Evolutionary conservation across 164 flowering plant species (phyloP).

Genomic region (Vitis cinerea): DNA sequence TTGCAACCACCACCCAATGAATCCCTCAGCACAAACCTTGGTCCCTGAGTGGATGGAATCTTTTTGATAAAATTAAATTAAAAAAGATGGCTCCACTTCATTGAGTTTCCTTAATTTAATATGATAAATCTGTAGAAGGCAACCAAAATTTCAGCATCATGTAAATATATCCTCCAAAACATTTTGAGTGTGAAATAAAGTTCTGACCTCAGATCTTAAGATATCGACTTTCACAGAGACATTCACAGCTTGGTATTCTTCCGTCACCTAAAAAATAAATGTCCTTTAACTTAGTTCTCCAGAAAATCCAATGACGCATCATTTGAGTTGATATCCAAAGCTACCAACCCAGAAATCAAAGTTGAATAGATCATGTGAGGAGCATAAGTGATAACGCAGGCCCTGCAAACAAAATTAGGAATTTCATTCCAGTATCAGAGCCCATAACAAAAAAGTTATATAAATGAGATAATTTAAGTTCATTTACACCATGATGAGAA

Average conservation of each 20-base stretch:
- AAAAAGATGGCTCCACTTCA: neutral
- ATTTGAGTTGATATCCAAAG: slow-evolving; percentile 14
- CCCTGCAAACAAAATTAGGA: slow-evolving; percentile 50
- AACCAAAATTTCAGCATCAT: neutral
- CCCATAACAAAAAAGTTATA: too few relatives aligned
- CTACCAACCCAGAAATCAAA: slow-evolving; percentile 96
- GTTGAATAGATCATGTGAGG: slow-evolving; percentile 89
- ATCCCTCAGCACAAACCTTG: neutral
- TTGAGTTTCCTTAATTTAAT: neutral
- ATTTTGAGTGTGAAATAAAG: slow-evolving; percentile 5
- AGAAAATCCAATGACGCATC: slow-evolving; percentile 16
- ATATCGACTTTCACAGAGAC: slow-evolving; percentile 74
- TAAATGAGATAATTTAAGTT: too few relatives aligned
- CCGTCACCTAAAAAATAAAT: slow-evolving; percentile 65
- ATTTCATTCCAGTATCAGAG: too few relatives aligned
- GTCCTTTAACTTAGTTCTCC: slow-evolving; percentile 4
- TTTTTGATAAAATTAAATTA: neutral
- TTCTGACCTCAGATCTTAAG: slow-evolving; percentile 71
- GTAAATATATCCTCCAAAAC: neutral
- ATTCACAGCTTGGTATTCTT: slow-evolving; percentile 86
- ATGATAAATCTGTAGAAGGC: neutral
- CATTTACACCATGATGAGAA: too few relatives aligned
- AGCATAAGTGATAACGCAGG: slow-evolving; percentile 65
- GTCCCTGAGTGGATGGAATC: neutral
- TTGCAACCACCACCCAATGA: neutral